These are phyloP conservation scores for Tolypocladium tropicale DNA, from an alignment of 2,329 filamentous ascomycete genomes.

Conservation along the genomic window DNA sequence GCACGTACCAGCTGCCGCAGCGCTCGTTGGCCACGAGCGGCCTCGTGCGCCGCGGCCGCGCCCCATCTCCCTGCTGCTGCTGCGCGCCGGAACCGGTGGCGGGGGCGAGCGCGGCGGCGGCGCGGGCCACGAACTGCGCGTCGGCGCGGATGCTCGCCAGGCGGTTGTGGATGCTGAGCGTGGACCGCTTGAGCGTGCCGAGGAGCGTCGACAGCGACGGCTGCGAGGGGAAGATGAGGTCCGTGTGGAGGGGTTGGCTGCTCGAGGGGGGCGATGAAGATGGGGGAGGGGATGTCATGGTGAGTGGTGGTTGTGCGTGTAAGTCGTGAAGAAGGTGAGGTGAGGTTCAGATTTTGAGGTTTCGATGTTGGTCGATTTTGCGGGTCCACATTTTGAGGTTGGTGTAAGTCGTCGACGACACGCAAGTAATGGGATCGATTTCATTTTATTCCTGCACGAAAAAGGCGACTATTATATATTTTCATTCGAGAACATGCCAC, in stretches of 20 bases:
- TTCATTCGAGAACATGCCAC: too few species aligned
- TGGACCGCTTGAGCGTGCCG: conserved; percentile 61
- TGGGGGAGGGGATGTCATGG: background rate
- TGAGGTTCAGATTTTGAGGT: background rate
- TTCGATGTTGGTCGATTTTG: background rate
- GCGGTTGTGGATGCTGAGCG: conserved; percentile 71
- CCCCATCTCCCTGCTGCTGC: background rate
- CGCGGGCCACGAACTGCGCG: conserved; percentile 59
- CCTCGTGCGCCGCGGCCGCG: conserved; percentile 22
- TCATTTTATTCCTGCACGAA: background rate
- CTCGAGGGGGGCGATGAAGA: background rate
- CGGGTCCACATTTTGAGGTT: background rate
- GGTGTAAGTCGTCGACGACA: background rate
- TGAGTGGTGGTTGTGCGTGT: background rate
- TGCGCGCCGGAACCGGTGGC: background rate
- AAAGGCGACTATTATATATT: too few species aligned
- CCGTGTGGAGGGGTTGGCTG: conserved; percentile 19
- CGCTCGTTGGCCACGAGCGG: conserved; percentile 87
- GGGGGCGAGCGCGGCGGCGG: conserved; percentile 41
- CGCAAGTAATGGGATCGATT: too few species aligned
- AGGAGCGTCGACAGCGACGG: conserved; percentile 62
- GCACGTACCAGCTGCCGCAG: conserved; percentile 93
- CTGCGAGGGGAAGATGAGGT: conserved; percentile 41
- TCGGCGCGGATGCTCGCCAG: conserved; percentile 70
- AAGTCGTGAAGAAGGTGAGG: background rate